Conservation (phyloP, 495 filamentous ascomycete genomes). For the Tuber aestivum region DNA sequence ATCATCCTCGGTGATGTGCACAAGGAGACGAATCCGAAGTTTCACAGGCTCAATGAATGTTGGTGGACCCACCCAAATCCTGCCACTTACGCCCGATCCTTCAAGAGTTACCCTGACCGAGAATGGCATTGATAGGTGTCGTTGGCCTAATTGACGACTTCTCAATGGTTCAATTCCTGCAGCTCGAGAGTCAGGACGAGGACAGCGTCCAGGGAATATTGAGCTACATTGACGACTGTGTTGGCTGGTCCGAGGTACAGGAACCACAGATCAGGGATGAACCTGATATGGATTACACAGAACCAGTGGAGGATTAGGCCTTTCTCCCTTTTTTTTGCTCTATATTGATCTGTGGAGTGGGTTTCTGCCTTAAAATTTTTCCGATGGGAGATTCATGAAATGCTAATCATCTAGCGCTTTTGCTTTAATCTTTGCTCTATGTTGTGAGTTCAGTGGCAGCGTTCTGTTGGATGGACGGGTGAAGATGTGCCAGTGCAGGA, state of each 20-base stretch:
- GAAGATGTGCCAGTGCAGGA: background rate
- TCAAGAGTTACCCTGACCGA: background rate
- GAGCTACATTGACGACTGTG: constrained; percentile 94
- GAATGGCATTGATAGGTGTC: constrained; percentile 55
- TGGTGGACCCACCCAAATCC: background rate
- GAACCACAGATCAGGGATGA: constrained; percentile 82
- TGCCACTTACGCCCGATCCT: background rate
- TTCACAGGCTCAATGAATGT: constrained; percentile 42
- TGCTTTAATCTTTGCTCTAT: background rate
- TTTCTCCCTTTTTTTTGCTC: background rate
- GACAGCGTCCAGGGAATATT: constrained; percentile 86
- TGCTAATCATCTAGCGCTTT: background rate
- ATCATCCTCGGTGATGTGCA: constrained; percentile 41
- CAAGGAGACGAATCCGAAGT: constrained; percentile 41
- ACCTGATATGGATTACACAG: constrained; percentile 61
- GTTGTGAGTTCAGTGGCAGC: background rate
- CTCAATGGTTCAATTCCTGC: constrained; percentile 92
- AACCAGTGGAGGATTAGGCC: constrained; percentile 42
- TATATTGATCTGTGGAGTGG: background rate
- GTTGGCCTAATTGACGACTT: constrained; percentile 89
- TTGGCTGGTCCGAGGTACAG: constrained; percentile 93
- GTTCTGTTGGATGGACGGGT: background rate
- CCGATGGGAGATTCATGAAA: background rate
- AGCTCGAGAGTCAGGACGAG: constrained; percentile 83
- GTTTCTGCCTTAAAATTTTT: background rate